Conservation (phyloP, 2,329 filamentous ascomycete species). For the Hypoxylon sp. region DNA sequence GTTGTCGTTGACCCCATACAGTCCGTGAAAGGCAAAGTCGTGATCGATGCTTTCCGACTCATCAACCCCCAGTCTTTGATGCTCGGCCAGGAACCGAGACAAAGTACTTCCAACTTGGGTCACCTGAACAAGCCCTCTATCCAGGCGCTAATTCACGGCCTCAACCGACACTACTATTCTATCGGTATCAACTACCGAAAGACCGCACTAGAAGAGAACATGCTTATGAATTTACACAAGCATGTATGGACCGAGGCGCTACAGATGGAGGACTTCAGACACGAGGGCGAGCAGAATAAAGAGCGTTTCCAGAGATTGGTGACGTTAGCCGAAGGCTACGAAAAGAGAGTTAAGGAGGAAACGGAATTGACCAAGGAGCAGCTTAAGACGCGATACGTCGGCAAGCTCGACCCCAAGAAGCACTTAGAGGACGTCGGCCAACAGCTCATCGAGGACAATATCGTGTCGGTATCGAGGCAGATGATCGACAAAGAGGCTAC, state of each 20-base stretch:
- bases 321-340: constrained; percentile 91
- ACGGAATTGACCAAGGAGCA: constrained; percentile 97
- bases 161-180: constrained; percentile 99
- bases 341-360: constrained; percentile 99
- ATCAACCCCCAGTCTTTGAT: constrained; percentile 98
- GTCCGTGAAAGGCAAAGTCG: constrained; percentile 99
- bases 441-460: constrained; percentile 98
- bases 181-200: constrained; percentile 99
- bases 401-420: constrained; percentile 99
- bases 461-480: constrained; percentile 96
- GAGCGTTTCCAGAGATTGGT: constrained; percentile 91
- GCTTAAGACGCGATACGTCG: constrained; percentile 98
- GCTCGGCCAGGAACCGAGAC: constrained; percentile 96
- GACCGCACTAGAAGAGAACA: constrained; percentile 97
- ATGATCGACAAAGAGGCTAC: constrained; percentile 99
- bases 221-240: constrained; percentile 99
- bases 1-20: constrained; percentile 99
- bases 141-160: constrained; percentile 96
- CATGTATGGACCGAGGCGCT: constrained; percentile 99
- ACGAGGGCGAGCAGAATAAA: constrained; percentile 87
- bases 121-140: constrained; percentile 99
- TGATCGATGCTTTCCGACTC: constrained; percentile 98
- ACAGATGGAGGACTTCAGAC: constrained; percentile 95
- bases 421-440: constrained; percentile 97
- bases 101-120: constrained; percentile 97